Base-by-base conservation (phyloP, 192 early-diverging fungal species). In the Podila verticillata region DNA sequence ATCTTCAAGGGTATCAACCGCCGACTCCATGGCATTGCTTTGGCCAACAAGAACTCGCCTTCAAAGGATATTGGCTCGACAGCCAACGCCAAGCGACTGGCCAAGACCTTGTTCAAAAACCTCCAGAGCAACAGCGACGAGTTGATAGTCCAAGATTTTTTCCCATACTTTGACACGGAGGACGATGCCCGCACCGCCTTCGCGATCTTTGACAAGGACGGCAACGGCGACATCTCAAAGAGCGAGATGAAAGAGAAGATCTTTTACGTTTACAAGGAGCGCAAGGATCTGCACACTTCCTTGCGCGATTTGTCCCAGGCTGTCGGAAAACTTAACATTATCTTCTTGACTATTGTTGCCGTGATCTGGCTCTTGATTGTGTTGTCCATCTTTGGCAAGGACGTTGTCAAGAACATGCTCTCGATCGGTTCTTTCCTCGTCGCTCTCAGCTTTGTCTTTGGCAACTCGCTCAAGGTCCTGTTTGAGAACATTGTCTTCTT, bases 401-500 rank as follows among this genome's bases (percentile, higher is more conserved):
- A 79, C 36, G 39, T 79, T 26, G 75, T 79, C 60, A 71, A 79
- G 69, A 79, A 79, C 39, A 79, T 79, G 69, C 26, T 79, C 51
- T 79, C 82, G 48, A 75, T 75, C 36, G 82, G 82, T 54, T 83
- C 82, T 10, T 72, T 83, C 47, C 66, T 96, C 68, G 73, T 95
- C 29, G 93, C 91, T 2, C 89, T 92, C 75, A 92, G 89, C 73
- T 97, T 97, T 86, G 86, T 96, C 39, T 95, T 96, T 85, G 96
- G 96, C 62, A 87, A 84, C 61, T 88, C 91, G 48, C 91, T 93
- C 64, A 93, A 93, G 72, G 92, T 90, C n/a, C 74, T 90, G 28
- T 94, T 97, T 81, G 93, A 97, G 77, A 90, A 88, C 59, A 88
- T 96, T 48, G 89, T 97, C 57, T 97, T 96, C 70, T 74, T 96